Evolutionary conservation across 345 rosid genomes (phyloP), one percentile per base, ranked within the genome.

Genomic region (Hibiscus syriacus): DNA sequence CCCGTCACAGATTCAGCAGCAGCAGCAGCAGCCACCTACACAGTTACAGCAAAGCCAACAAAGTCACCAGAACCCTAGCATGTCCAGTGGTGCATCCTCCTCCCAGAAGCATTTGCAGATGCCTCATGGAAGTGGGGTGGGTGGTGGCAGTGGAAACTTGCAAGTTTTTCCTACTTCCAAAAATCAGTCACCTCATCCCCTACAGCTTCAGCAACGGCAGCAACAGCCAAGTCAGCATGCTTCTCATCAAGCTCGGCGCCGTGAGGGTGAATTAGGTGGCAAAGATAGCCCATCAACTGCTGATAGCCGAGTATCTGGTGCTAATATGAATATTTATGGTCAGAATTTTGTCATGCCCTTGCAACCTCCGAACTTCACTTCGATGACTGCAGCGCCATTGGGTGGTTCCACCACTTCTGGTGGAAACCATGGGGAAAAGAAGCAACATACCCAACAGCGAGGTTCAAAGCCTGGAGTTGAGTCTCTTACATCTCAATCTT

Each of bases 231-330:
- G 82, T 70, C 89, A 86, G n/a, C 84, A 78, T 71, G 73, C 71
- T 6, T 69, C 87, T 61, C 90, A 82, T 66, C 98, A 87, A 69
- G 70, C 75, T 53, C 82, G 93, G 20, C 83, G 75, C 20, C 76
- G 68, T 41, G 93, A 85, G 69, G 75, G 80, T 61, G 97, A 89
- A 68, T 73, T 73, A 26, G 87, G 84, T 0, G 83, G 88, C 13
- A 97, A 95, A 78, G 98, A 90, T 68, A 84, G 92, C 66, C 92
- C 91, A 45, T 80, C 96, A 71, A 81, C 90, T 3, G 92, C 90
- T 49, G 98, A 93, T 77, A 84, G 92, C 67, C 83, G 90, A 68
- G 78, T 79, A 1, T 73, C 93, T 62, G 92, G 87, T 17, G 67
- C 90, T 65, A 84, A 74, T 60, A 73, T 76, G 83, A 82, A 54